These are phyloP conservation scores for Tubosaeta brunneosetosa DNA, from an alignment of 768 basidiomycete species.

Conservation along the genomic window DNA sequence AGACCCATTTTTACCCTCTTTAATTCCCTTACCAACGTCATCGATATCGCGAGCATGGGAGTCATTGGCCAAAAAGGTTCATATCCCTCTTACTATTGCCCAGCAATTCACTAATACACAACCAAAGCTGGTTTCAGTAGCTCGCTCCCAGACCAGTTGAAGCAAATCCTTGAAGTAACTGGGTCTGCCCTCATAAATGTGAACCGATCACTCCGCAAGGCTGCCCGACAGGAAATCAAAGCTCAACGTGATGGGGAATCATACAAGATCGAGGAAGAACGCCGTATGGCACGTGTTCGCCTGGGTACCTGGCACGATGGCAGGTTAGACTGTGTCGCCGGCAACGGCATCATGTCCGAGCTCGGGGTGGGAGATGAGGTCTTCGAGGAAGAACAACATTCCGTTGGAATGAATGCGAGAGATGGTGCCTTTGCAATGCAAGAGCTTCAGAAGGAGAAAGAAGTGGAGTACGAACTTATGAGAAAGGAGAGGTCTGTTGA, in stretches of 20 bases:
- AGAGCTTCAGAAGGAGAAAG: conserved; percentile 23
- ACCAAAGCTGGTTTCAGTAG: conserved; percentile 72
- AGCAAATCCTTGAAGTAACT: conserved; percentile 78
- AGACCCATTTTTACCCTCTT: conserved; percentile 86
- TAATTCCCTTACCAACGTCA: conserved; percentile 71
- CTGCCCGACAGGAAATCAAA: conserved; percentile 38
- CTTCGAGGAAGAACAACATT: conserved; percentile 36
- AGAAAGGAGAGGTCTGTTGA: conserved; percentile 32
- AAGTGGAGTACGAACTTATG: conserved; percentile 29
- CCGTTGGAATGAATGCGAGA: conserved; percentile 11
- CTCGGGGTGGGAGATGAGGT: conserved; percentile 78
- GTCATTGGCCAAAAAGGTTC: conserved; percentile 93
- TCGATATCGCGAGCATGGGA: conserved; percentile 90
- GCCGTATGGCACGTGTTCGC: conserved; percentile 44
- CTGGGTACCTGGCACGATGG: conserved; percentile 83
- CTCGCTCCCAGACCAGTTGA: conserved; percentile 76
- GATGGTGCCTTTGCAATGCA: conserved; percentile 10
- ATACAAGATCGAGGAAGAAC: conserved; percentile 34
- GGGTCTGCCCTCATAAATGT: conserved; percentile 66
- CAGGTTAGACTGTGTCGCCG: conserved; percentile 77
- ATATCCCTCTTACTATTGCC: neutral
- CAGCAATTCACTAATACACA: neutral
- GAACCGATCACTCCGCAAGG: conserved; percentile 43
- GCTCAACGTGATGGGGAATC: conserved; percentile 35
- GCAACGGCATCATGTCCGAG: conserved; percentile 83